Evolutionary conservation across 192 early-diverging fungal species (phyloP), one percentile per base, ranked within the genome.

Genomic region (Oehlia diaphana): DNA sequence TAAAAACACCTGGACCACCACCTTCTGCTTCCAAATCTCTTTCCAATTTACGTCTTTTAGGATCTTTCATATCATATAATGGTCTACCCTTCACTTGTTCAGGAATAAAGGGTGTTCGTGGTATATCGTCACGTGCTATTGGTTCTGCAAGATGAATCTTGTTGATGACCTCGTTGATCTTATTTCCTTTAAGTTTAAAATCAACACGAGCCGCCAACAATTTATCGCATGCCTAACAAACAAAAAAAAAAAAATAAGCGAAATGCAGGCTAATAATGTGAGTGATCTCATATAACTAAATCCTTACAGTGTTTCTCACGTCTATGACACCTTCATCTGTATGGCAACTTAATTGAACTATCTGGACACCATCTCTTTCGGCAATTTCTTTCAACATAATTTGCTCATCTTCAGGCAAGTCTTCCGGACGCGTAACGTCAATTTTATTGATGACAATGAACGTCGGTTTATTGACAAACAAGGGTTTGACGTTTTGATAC

Each of bases 381-480:
- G 87, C 80, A 77, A 95, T 90, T 9, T 90, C 86, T 74, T 98
- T 92, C 79, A 99, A 86, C 78, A 96, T 84, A 61, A 78, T 83
- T 74, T 91, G 89, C 39, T 97, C 93, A 74, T 90, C 93, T 21
- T 84, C 87, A 35, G 86, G 85, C 62, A 98, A 83, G 61, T 95
- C 90, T 76, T 95, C 95, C 26, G 94, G 92, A 53, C 92, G 88
- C 85, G 89, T 91, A 26, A 90, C 87, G 83, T 99, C 98, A 82
- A 95, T 98, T 89, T 99, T 99, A 91, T 96, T 98, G 68, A 97
- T 85, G 53, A 99, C 95, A 21, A 99, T 88, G 63, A 98, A 80
- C 63, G 93, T 95, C 39, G 97, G 97, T 90, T 99, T 99, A 91
- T 98, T 98, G 83, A 94, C 94, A 79, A 99, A 99, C 77, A 99